Evolutionary conservation across 176 grass and related monocot genomes (phyloP).

Genomic region (Puya raimondii): DNA sequence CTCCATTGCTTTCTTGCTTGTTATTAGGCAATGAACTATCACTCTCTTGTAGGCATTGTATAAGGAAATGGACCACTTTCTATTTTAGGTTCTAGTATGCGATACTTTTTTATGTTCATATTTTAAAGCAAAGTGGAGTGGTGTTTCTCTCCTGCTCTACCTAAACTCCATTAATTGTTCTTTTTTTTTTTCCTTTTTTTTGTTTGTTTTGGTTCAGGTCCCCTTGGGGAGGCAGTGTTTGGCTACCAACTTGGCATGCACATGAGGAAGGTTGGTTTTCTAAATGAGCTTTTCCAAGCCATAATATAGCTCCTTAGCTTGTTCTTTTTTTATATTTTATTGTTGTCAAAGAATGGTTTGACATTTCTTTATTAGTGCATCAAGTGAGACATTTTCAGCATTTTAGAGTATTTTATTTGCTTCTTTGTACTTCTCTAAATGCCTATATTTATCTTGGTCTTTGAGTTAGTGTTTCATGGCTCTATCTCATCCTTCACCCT

Average conservation of each 20-base stretch:
- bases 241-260: not conserved
- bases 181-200: too few relatives aligned
- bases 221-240: not conserved
- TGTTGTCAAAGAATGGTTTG: too few relatives aligned
- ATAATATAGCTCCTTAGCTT: not conserved
- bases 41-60: constrained; percentile 37
- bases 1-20: constrained; percentile 35
- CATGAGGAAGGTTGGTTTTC: not conserved
- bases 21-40: constrained; percentile 20
- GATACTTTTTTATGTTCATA: not conserved
- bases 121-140: not conserved
- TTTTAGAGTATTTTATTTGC: too few relatives aligned
- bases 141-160: not conserved
- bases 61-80: constrained; percentile 56
- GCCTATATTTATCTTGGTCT: too few relatives aligned
- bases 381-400: too few relatives aligned
- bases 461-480: too few relatives aligned
- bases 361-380: too few relatives aligned
- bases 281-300: not conserved
- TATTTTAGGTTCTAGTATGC: constrained; percentile 29
- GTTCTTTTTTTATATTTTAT: not conserved
- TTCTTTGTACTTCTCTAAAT: too few relatives aligned
- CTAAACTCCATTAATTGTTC: not conserved
- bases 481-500: too few relatives aligned
- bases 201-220: not conserved